Evolutionary conservation across 176 grass and related monocot genomes (phyloP).

Genomic region (Carex scoparia): DNA sequence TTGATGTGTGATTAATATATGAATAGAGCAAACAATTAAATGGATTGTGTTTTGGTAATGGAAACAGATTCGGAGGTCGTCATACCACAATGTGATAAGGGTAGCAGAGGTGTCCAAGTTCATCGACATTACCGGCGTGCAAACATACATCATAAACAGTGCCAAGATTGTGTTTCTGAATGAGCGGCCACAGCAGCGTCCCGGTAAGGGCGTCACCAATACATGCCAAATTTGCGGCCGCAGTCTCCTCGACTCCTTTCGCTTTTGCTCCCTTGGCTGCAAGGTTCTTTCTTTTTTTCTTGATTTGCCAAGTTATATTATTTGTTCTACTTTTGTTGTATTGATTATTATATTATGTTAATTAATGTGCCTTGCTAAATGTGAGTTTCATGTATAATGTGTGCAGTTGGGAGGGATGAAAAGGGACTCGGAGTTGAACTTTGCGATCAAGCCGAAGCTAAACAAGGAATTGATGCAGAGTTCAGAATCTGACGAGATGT

Average conservation of each 20-base stretch:
- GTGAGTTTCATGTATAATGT: neutral
- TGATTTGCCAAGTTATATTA: neutral
- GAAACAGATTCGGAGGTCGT: slow-evolving; percentile 39
- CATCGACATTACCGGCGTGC: slow-evolving; percentile 41
- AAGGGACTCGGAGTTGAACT: slow-evolving; percentile 35
- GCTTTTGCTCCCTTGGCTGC: slow-evolving; percentile 53
- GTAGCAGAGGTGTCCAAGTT: slow-evolving; percentile 51
- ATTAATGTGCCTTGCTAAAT: neutral
- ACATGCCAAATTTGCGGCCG: slow-evolving; percentile 43
- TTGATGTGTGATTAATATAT: neutral
- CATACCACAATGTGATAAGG: slow-evolving; percentile 50
- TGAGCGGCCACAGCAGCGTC: slow-evolving; percentile 40
- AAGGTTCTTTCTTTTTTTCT: slow-evolving; percentile 21
- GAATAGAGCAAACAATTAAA: neutral
- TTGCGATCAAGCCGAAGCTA: slow-evolving; percentile 26
- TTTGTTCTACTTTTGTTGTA: neutral
- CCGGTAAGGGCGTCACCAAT: slow-evolving; percentile 41
- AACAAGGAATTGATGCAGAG: slow-evolving; percentile 27
- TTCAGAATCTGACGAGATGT: slow-evolving; percentile 36
- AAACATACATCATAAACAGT: slow-evolving; percentile 55
- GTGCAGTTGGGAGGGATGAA: slow-evolving; percentile 39
- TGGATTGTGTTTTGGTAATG: neutral
- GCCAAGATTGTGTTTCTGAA: slow-evolving; percentile 52
- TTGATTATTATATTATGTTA: neutral
- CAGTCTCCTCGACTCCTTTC: slow-evolving; percentile 41